Percentiles rank a stretch among this genome's conserved stretches.
Conservation (phyloP, 768 basidiomycete genomes). For the Rhizopogon vinicolor region DNA sequence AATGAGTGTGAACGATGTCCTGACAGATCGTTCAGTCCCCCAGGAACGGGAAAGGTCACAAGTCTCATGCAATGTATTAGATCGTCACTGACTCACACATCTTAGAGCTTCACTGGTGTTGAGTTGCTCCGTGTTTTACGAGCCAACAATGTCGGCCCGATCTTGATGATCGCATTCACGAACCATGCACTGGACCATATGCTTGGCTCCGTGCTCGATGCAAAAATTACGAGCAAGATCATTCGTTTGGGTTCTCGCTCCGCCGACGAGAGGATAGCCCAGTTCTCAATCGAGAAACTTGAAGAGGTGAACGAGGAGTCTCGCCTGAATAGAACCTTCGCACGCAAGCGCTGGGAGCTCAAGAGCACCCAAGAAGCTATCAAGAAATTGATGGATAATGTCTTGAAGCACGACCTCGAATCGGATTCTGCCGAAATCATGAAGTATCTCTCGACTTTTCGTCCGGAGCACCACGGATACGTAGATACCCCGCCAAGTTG, state of each 20-base stretch:
- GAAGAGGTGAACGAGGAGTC: slow-evolving; percentile 42
- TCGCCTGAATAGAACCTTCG: slow-evolving; percentile 32
- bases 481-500: slow-evolving; percentile 43
- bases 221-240: slow-evolving; percentile 54
- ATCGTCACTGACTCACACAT: not conserved
- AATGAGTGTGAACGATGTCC: not conserved
- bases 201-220: slow-evolving; percentile 60
- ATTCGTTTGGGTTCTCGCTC: slow-evolving; percentile 69
- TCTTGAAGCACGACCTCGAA: slow-evolving; percentile 28
- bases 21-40: slow-evolving; percentile 42
- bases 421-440: slow-evolving; percentile 34
- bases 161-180: slow-evolving; percentile 62
- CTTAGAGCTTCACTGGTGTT: slow-evolving; percentile 60
- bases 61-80: not conserved
- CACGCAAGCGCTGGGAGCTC: slow-evolving; percentile 31
- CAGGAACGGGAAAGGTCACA: slow-evolving; percentile 71
- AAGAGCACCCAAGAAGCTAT: slow-evolving; percentile 46
- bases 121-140: slow-evolving; percentile 68
- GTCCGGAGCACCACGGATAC: slow-evolving; percentile 44
- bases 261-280: slow-evolving; percentile 51
- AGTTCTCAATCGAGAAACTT: slow-evolving; percentile 57
- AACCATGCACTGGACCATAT: slow-evolving; percentile 81
- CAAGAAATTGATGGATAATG: slow-evolving; percentile 37
- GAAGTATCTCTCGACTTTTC: slow-evolving; percentile 36
- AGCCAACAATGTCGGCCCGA: slow-evolving; percentile 45